Evolutionary conservation across 2,329 filamentous ascomycete species (phyloP).

Genomic region (Aspergillus texensis): DNA sequence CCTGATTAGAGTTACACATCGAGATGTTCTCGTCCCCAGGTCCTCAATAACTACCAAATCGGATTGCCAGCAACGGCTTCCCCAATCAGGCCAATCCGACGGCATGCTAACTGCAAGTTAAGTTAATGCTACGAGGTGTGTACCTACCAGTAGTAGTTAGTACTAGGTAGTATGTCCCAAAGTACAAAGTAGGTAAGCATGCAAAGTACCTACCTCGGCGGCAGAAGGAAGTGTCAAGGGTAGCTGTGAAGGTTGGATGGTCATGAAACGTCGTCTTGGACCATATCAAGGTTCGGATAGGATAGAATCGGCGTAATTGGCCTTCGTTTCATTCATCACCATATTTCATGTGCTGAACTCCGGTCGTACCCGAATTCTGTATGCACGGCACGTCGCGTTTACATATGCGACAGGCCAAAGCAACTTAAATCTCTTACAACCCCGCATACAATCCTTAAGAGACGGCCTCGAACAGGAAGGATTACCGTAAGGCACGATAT

Average conservation of each 20-base stretch:
- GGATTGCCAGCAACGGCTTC: not conserved
- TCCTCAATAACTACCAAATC: not conserved
- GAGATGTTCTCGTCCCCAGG: not conserved
- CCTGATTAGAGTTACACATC: not conserved
- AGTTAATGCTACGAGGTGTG: not conserved
- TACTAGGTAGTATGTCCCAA: not conserved
- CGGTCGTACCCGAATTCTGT: slow-evolving; percentile 3
- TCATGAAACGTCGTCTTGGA: no score
- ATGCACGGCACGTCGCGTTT: not conserved
- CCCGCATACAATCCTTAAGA: not conserved
- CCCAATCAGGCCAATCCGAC: not conserved
- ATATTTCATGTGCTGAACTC: not conserved
- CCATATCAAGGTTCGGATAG: not conserved
- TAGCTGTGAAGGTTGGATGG: no score
- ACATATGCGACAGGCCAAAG: not conserved
- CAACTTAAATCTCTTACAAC: not conserved
- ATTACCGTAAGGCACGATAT: not conserved
- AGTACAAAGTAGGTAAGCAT: not conserved
- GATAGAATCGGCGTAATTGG: not conserved
- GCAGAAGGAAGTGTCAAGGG: not conserved
- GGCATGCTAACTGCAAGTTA: not conserved
- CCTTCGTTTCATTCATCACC: not conserved
- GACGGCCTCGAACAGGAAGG: not conserved
- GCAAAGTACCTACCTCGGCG: not conserved
- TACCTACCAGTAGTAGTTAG: not conserved